A percentile compares a stretch with the other conserved stretches of the same genome.
These are phyloP conservation scores for Nitzschia sp. DNA, from an alignment of 108 stramenopile species.

Conservation along the genomic window DNA sequence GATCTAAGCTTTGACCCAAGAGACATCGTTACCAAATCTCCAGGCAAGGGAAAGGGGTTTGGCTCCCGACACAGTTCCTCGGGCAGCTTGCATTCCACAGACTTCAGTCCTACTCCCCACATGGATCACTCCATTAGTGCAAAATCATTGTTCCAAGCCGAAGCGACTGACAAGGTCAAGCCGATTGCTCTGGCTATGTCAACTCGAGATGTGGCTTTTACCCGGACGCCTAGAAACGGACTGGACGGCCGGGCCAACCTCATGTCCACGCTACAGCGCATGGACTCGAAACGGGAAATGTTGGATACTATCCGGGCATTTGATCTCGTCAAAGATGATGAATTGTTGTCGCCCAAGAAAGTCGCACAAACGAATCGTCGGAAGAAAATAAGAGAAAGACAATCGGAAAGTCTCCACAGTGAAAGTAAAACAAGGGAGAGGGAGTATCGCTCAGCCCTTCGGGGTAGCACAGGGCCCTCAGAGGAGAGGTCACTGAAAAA, in stretches of 20 bases:
- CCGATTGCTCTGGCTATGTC: background rate
- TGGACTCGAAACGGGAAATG: constrained; percentile 16
- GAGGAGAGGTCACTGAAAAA: background rate
- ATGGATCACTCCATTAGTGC: constrained; percentile 8
- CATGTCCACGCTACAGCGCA: constrained; percentile 2
- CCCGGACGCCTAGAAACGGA: constrained; percentile 8
- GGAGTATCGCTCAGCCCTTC: too few relatives aligned
- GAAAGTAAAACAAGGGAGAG: too few relatives aligned
- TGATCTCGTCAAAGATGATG: background rate
- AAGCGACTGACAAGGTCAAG: background rate
- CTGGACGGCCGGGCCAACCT: constrained; percentile 1
- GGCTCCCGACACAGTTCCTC: background rate
- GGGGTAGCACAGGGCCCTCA: too few relatives aligned
- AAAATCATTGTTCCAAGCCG: background rate
- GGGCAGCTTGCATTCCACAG: background rate
- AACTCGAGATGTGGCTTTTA: constrained; percentile 1
- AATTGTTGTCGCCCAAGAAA: background rate
- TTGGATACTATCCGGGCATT: constrained; percentile 5
- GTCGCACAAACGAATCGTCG: background rate
- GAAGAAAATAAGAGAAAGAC: background rate
- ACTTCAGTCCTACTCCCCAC: background rate
- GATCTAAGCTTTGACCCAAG: constrained; percentile 4
- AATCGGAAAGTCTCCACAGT: background rate
- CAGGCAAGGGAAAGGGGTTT: background rate
- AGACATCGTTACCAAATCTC: background rate